A percentile compares a stretch with the other conserved stretches of the same genome.
Evolutionary conservation across 495 filamentous ascomycete genomes (phyloP).

Genomic region (Aspergillus saccharolyticus): DNA sequence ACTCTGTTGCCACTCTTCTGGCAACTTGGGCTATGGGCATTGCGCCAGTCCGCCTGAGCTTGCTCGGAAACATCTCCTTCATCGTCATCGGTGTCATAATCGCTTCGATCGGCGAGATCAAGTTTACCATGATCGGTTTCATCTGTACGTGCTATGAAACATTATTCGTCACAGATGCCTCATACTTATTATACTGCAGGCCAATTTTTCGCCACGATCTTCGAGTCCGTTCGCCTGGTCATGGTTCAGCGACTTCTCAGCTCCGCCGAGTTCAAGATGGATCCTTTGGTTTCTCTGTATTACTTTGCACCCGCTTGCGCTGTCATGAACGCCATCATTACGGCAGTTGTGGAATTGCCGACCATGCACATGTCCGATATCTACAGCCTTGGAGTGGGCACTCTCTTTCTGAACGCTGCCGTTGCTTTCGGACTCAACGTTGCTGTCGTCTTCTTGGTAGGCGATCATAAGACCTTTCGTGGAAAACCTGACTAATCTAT

Average conservation of each 20-base stretch:
- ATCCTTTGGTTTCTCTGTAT: conserved; percentile 86
- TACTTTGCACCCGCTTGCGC: conserved; percentile 90
- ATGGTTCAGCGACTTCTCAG: conserved; percentile 82
- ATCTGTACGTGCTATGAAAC: conserved; percentile 38
- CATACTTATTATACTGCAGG: conserved; percentile 17
- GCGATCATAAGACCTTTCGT: conserved; percentile 12
- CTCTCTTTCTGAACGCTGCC: conserved; percentile 69
- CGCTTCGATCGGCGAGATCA: conserved; percentile 83
- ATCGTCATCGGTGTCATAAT: conserved; percentile 85
- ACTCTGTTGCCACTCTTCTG: conserved; percentile 78
- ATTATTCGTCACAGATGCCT: background rate
- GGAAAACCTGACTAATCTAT: conserved; percentile 17
- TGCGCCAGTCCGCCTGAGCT: conserved; percentile 62
- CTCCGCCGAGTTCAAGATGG: conserved; percentile 91
- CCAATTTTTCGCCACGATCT: conserved; percentile 72
- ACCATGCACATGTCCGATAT: conserved; percentile 63
- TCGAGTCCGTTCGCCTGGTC: conserved; percentile 81
- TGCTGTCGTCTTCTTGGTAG: conserved; percentile 82
- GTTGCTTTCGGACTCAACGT: conserved; percentile 83
- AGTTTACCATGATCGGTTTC: conserved; percentile 77
- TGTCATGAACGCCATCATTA: conserved; percentile 70
- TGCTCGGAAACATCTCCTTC: conserved; percentile 72
- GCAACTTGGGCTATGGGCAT: conserved; percentile 74
- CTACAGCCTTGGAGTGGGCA: conserved; percentile 63
- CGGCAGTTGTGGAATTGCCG: conserved; percentile 68